Conservation (phyloP, 2,329 filamentous ascomycete genomes). For the Sphaerulina musiva region DNA sequence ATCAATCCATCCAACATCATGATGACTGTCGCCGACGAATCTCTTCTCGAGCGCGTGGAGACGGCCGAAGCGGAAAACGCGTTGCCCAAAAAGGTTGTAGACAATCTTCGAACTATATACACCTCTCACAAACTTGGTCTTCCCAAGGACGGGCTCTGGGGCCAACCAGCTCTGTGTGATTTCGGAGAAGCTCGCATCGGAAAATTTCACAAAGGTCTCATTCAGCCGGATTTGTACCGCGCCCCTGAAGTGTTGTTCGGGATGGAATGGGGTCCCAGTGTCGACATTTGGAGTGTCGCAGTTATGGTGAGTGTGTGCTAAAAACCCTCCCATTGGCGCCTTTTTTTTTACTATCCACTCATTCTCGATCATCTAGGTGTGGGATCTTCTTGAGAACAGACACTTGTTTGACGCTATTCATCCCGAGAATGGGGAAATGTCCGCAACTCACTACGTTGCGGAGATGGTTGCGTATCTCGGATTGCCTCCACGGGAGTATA, state of each 20-base stretch:
- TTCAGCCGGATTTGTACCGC: slow-evolving; percentile 9
- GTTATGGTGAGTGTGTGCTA: not conserved
- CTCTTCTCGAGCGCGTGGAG: not conserved
- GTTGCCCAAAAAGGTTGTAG: not conserved
- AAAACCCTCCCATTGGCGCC: no score
- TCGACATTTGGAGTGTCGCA: slow-evolving; percentile 11
- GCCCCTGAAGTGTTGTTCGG: slow-evolving; percentile 11
- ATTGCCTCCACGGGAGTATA: slow-evolving; percentile 20
- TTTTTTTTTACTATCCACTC: no score
- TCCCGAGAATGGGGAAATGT: slow-evolving; percentile 7
- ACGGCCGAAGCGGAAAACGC: not conserved
- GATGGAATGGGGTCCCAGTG: not conserved
- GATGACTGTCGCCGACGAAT: not conserved
- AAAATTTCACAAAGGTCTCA: not conserved
- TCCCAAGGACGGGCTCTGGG: slow-evolving; percentile 7
- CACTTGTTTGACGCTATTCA: slow-evolving; percentile 30
- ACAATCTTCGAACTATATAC: slow-evolving; percentile 18
- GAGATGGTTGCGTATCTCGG: slow-evolving; percentile 27
- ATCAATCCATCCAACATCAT: slow-evolving; percentile 8
- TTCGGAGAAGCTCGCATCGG: slow-evolving; percentile 10
- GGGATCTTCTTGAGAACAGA: slow-evolving; percentile 32
- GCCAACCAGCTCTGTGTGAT: slow-evolving; percentile 10
- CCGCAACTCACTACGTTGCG: slow-evolving; percentile 22
- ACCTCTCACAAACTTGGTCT: slow-evolving; percentile 14
- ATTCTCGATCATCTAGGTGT: slow-evolving; percentile 24